Evolutionary conservation across 192 early-diverging fungal species (phyloP).

Genomic region (Mortierella claussenii): DNA sequence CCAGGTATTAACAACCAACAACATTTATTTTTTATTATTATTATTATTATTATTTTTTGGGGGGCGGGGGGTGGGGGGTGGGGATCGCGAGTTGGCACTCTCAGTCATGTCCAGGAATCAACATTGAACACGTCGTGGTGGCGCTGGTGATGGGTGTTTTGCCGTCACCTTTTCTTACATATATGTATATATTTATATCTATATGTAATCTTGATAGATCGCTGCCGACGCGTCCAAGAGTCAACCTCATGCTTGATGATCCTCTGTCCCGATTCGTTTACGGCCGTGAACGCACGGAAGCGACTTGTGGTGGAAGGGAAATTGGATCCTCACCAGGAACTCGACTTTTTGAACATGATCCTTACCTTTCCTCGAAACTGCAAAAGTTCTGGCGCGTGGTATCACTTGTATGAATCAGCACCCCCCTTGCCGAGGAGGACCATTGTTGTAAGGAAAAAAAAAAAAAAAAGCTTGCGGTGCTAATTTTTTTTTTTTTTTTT

Average conservation of each 20-base stretch:
- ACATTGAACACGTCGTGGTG: too few species aligned
- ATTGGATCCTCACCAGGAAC: slow-evolving; percentile 46
- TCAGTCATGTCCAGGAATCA: neutral
- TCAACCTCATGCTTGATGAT: slow-evolving; percentile 56
- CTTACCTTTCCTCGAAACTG: slow-evolving; percentile 63
- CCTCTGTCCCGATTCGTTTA: slow-evolving; percentile 62
- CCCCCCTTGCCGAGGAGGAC: too few species aligned
- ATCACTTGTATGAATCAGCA: slow-evolving; percentile 50
- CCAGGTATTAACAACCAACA: slow-evolving; percentile 17
- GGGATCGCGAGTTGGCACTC: neutral
- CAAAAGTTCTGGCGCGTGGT: slow-evolving; percentile 61
- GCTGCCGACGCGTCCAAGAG: slow-evolving; percentile 4
- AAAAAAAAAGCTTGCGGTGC: neutral
- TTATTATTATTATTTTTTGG: too few species aligned
- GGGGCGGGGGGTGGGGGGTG: neutral
- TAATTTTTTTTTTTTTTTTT: neutral
- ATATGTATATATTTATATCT: too few species aligned
- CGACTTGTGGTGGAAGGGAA: slow-evolving; percentile 38
- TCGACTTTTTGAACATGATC: slow-evolving; percentile 56
- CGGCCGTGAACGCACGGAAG: slow-evolving; percentile 63
- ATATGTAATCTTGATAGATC: too few species aligned
- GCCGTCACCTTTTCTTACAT: neutral
- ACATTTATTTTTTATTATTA: neutral
- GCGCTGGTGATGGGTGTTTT: neutral
- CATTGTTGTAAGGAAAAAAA: neutral